phyloP scores from a whole-genome alignment of 2,329 filamentous ascomycete species.

The Aplosporella prunicola region DNA sequence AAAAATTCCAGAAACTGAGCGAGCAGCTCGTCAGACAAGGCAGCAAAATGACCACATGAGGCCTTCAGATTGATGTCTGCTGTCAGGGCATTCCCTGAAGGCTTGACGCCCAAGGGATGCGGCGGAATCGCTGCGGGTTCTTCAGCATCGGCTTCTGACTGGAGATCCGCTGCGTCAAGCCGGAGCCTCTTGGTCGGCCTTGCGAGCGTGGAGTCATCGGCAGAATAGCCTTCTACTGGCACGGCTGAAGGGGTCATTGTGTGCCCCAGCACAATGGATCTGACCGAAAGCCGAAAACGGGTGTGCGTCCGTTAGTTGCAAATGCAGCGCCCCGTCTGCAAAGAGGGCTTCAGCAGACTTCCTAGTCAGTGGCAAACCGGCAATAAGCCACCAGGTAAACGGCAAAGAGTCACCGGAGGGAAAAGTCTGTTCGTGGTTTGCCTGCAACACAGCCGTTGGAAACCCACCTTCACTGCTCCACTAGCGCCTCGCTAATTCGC shows the following conservation, averaged over 20 bases:
- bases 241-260: conserved; percentile 12
- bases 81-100: conserved; percentile 72
- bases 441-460: conserved; percentile 6
- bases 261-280: not conserved
- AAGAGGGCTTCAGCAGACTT: not conserved
- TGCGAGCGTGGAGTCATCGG: conserved; percentile 3
- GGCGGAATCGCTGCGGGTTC: conserved; percentile 54
- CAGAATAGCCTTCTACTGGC: conserved; percentile 10
- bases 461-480: conserved; percentile 7
- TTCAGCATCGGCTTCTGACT: conserved; percentile 16
- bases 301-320: too few species aligned
- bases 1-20: conserved; percentile 66
- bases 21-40: conserved; percentile 73
- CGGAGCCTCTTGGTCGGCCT: conserved; percentile 11
- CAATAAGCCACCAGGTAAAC: not conserved
- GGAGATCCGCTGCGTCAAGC: not conserved
- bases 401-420: not conserved
- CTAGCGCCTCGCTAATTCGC: conserved; percentile 13
- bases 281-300: too few species aligned
- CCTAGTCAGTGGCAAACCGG: conserved; percentile 3
- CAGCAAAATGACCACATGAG: conserved; percentile 54
- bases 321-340: too few species aligned
- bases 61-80: conserved; percentile 56
- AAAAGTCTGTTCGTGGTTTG: conserved; percentile 2
- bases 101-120: conserved; percentile 78